These are phyloP conservation scores for Heliocybe sulcata DNA, from an alignment of 1,284 basidiomycete genomes.

Conservation along the genomic window DNA sequence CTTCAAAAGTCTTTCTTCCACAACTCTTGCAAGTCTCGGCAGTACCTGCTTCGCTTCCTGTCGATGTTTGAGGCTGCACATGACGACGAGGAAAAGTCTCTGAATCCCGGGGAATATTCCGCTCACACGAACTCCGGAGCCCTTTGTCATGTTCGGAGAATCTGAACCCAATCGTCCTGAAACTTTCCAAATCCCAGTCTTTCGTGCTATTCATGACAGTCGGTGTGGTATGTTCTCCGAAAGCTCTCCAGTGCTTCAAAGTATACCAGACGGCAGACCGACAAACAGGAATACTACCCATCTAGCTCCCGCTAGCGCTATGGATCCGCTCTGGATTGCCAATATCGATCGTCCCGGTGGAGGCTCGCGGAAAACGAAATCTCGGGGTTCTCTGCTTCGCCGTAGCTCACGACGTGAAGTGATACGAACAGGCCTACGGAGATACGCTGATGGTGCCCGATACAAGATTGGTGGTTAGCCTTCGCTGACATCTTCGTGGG, in stretches of 20 bases:
- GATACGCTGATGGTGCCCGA: not conserved
- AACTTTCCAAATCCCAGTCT: not conserved
- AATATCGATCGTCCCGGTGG: not conserved
- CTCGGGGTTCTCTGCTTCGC: not conserved
- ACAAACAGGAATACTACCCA: not conserved
- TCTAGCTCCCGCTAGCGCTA: not conserved
- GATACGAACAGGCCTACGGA: not conserved
- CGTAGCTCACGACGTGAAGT: not conserved
- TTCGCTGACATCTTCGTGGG: not conserved
- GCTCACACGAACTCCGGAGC: too few species aligned
- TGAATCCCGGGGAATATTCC: too few species aligned
- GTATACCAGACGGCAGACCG: not conserved
- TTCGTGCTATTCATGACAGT: not conserved
- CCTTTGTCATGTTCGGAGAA: not conserved
- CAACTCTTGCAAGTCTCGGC: too few species aligned
- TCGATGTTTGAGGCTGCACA: not conserved
- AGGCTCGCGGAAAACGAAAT: not conserved
- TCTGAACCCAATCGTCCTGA: not conserved
- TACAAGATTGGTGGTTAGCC: not conserved
- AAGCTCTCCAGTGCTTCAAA: not conserved
- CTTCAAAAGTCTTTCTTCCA: not conserved
- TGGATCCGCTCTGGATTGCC: not conserved
- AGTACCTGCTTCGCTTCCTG: too few species aligned
- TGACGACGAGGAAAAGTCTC: not conserved
- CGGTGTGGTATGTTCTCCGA: not conserved